Evolutionary conservation across 257 asterid genomes (phyloP), one percentile per base, ranked within the genome.

Genomic region (Penstemon barbatus): DNA sequence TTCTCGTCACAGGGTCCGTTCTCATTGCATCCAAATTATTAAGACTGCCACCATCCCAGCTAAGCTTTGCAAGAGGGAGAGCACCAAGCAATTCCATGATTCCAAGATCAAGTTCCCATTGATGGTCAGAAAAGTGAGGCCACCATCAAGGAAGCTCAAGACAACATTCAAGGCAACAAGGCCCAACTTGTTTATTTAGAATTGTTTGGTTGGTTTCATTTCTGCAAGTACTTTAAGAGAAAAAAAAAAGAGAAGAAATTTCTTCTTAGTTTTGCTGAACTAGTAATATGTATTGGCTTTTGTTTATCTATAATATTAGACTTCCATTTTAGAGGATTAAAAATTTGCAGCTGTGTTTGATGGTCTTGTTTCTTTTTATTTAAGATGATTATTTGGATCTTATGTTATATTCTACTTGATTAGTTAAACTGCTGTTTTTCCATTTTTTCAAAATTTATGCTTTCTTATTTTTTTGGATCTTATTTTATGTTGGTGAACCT

Each of bases 11-110:
- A 79, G 96, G 73, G 97, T 91, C 64, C 97, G 96, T 18, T 54
- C 19, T 50, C 97, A 85, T 18, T 88, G 97, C 75, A 91, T 91
- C 71, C 97, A 91, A 75, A 91, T 91, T 61, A 88, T 91, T 80
- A 91, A 88, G 86, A 91, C 96, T 1, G 96, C 97, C 63, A 91
- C 97, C 8, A 77, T 91, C 44, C 89, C 95, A 0, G 96, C 96
- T 4, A 90, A 86, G 81, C 95, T 90, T 25, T 90, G 96, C 89
- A 90, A 90, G 87, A 81, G 97, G 79, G 97, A 88, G 83, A 85
- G 89, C 57, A 83, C 92, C 19, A 91, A 88, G 79, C 95, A 91
- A 61, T 91, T 91, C 74, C 95, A 86, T 51, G 76, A 90, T 63
- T 88, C 96, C 61, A 88, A 86, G 65, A 90, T 90, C 75, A 83